phyloP scores from a whole-genome alignment of 2,329 filamentous ascomycete genomes.

The Monilinia vaccinii-corymbosi region DNA sequence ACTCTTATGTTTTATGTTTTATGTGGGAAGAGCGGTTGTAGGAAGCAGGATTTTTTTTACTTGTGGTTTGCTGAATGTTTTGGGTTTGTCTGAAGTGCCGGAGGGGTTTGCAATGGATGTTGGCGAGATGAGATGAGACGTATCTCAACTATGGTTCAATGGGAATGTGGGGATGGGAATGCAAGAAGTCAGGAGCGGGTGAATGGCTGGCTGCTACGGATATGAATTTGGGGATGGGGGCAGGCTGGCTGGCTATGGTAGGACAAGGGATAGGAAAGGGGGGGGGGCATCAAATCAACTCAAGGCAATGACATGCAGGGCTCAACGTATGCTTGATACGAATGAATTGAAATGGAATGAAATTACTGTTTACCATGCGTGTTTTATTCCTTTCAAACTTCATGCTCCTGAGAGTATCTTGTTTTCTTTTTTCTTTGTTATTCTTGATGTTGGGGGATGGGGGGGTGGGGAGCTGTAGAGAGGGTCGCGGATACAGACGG shows the following conservation, averaged over 20 bases:
- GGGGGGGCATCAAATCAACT: background rate
- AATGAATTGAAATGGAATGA: background rate
- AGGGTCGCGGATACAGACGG: too few relatives aligned
- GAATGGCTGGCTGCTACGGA: background rate
- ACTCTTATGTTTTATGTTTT: background rate
- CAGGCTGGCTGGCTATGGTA: background rate
- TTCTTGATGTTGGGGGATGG: too few relatives aligned
- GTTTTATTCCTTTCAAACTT: background rate
- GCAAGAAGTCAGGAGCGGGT: background rate
- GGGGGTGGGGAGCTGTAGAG: too few relatives aligned
- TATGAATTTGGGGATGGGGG: background rate
- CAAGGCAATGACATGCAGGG: background rate
- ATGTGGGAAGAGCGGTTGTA: background rate
- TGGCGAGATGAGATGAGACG: background rate
- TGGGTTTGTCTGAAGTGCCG: background rate
- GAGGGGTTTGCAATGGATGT: background rate
- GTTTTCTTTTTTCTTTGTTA: too few relatives aligned
- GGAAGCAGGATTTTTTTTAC: background rate
- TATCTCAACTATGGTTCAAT: background rate
- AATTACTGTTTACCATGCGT: background rate
- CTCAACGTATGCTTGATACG: background rate
- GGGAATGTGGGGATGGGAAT: background rate
- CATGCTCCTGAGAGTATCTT: too few relatives aligned
- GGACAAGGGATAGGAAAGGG: background rate
- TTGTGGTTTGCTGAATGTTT: background rate